Percentiles rank a stretch among this genome's conserved stretches.
These are phyloP conservation scores for Linaria vulgaris DNA, from an alignment of 257 asterid species.

Conservation along the genomic window DNA sequence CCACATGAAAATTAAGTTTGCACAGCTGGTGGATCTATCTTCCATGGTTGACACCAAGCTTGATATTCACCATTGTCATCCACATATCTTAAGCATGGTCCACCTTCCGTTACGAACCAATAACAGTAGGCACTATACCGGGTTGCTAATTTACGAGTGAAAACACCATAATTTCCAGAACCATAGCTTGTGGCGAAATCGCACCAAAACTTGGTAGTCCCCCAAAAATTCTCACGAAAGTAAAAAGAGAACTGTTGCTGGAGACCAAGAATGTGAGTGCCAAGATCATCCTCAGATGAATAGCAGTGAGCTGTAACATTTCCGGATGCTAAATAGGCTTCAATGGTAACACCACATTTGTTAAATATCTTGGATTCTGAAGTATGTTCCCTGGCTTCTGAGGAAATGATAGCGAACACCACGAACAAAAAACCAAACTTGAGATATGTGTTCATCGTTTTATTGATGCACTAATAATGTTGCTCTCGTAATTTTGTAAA, in stretches of 20 bases:
- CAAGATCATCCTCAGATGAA: neutral
- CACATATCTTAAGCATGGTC: neutral
- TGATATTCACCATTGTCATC: neutral
- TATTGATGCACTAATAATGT: no score
- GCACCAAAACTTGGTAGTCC: neutral
- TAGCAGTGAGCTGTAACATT: constrained; percentile 2
- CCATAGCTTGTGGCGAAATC: constrained; percentile 1
- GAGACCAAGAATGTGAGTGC: neutral
- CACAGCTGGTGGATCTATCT: neutral
- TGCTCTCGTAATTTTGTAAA: no score
- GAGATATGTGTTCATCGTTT: no score
- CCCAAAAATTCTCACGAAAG: neutral
- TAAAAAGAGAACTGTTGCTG: neutral
- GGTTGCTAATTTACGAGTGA: neutral
- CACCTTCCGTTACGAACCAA: neutral
- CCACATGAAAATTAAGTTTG: no score
- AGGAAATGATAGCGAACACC: no score
- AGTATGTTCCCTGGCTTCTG: no score
- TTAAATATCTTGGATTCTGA: no score
- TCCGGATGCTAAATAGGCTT: neutral
- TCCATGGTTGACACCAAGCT: neutral
- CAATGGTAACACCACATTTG: neutral
- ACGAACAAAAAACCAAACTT: no score
- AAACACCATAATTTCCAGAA: constrained; percentile 14
- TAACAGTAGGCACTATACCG: neutral